phyloP scores from a whole-genome alignment of 192 early-diverging fungal genomes.

The Mortierella hygrophila region DNA sequence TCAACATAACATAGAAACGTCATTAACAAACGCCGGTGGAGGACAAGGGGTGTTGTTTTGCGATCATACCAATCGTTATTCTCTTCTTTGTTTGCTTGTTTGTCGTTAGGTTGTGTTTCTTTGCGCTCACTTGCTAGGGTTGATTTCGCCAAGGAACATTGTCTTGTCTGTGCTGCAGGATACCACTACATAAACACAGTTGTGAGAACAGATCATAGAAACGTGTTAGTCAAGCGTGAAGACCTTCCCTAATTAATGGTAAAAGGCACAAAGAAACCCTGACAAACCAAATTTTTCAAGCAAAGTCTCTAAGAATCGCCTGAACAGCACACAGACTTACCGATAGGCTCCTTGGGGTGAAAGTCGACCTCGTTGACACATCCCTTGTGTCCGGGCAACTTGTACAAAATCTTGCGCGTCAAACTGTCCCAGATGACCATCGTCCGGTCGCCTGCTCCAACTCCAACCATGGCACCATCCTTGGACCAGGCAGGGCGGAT shows the following conservation, averaged over 20 bases:
- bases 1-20: not conserved
- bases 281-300: not conserved
- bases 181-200: conserved; percentile 62
- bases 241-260: not conserved
- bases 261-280: not conserved
- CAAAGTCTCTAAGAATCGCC: not conserved
- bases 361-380: conserved; percentile 95
- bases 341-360: conserved; percentile 88
- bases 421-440: conserved; percentile 92
- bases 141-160: conserved; percentile 90
- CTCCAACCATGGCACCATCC: conserved; percentile 87
- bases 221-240: not conserved
- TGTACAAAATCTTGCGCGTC: conserved; percentile 88
- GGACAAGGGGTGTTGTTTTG: too few species aligned
- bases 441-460: conserved; percentile 88
- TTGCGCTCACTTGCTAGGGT: conserved; percentile 54
- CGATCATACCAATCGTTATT: not conserved
- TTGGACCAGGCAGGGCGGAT: conserved; percentile 91
- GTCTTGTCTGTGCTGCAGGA: conserved; percentile 90
- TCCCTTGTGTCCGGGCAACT: conserved; percentile 96
- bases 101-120: not conserved
- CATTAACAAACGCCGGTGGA: too few species aligned
- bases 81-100: not conserved
- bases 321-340: conserved; percentile 34
- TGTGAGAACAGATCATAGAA: not conserved